Evolutionary conservation across 306 rosid species (phyloP).

Genomic region (Rosa multiflora): DNA sequence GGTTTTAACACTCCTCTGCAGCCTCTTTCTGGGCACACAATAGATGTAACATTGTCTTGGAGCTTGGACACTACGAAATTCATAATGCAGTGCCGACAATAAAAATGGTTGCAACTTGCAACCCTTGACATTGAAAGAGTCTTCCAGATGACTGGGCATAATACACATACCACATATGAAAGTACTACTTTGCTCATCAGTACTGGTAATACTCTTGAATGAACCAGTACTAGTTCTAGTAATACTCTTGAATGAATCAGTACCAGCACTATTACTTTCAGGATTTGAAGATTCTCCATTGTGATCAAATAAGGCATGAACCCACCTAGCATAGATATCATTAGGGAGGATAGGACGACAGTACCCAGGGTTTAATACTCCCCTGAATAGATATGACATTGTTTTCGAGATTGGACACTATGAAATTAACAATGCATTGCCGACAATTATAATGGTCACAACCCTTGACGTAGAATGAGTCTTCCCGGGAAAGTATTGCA

Average conservation of each 20-base stretch:
- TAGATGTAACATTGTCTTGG: constrained; percentile 26
- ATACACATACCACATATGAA: neutral
- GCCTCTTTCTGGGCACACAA: constrained; percentile 44
- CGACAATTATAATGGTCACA: neutral
- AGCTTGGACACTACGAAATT: constrained; percentile 38
- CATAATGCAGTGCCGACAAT: neutral
- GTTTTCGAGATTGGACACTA: constrained; percentile 43
- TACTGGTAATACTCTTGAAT: neutral
- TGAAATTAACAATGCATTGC: constrained; percentile 3
- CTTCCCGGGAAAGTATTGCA: neutral
- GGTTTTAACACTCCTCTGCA: constrained; percentile 38
- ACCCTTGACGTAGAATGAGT: neutral
- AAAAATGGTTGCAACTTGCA: neutral
- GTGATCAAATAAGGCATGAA: constrained; percentile 2
- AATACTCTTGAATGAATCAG: neutral
- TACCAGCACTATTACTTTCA: neutral
- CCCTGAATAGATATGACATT: constrained; percentile 26
- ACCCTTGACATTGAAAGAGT: neutral
- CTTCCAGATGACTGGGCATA: neutral
- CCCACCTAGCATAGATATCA: constrained; percentile 40
- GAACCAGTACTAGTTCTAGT: neutral
- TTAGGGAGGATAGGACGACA: constrained; percentile 41
- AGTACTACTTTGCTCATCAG: neutral
- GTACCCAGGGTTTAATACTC: constrained; percentile 31
- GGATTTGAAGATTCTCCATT: neutral